Base-by-base conservation (phyloP, 257 asterid species). In the Galeopsis tetrahit region DNA sequence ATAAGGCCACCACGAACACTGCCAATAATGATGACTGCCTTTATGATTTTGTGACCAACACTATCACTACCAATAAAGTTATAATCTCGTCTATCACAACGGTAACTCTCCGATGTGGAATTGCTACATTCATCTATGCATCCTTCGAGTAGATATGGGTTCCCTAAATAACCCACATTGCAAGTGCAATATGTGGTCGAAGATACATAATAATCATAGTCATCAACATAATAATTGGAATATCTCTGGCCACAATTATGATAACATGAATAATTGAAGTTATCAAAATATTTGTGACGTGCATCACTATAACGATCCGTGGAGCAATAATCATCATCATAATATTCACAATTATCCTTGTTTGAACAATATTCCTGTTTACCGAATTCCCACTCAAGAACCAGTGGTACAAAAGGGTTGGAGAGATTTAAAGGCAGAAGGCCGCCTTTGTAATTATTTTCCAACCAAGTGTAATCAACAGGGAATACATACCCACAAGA, bases 331-430 rank as follows among this genome's bases (percentile, higher is more conserved):
- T 21, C 0, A 21, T 21, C 28, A 21, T 21, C 28, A 1, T 21
- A 21, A 21, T 21, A 21, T 17, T n/a, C 36, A 62, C 32, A 71
- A 34, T 8, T 57, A 4, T 9, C 43, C 2, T 39, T 7, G 7
- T 6, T 0, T 39, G 3, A 39, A 4, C 7, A n/a, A n/a, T n/a
- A 4, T 4, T 39, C 7, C 1, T 5, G 43, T 39, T 5, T 39
- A 15, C 21, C 28, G 0, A 65, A 15, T 61, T 75, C 77, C 87
- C 87, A 79, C 28, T 76, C 87, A 49, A 82, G 84, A 17, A 74
- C 79, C 36, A 79, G 15, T 0, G 80, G 73, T 51, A 75, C 80
- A 55, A 5, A 53, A 21, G 28, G 28, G 28, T 21, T 14, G 14
- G 39, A 40, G 46, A 8, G 76, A 70, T 5, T 70, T 68, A 4